These are phyloP conservation scores for Phytopythium oedochilum DNA, from an alignment of 352 stramenopile genomes.

Conservation along the genomic window DNA sequence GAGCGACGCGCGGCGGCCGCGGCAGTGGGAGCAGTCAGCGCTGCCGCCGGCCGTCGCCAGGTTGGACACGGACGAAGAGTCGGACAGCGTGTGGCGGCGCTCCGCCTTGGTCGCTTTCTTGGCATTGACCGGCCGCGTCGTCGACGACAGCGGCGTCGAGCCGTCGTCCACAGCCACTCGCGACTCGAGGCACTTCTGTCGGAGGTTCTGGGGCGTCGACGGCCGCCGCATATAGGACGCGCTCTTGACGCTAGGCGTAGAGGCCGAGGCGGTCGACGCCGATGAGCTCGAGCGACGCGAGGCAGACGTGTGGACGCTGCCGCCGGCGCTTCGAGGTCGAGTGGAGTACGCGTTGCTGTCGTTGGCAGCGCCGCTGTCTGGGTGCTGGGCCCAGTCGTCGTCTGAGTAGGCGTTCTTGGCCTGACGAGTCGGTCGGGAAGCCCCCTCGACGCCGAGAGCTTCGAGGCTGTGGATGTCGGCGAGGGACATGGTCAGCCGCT, in stretches of 20 bases:
- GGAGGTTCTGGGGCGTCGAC: constrained; percentile 52
- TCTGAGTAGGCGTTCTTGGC: neutral
- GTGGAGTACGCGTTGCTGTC: constrained; percentile 6
- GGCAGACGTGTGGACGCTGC: constrained; percentile 31
- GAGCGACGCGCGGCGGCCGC: constrained; percentile 6
- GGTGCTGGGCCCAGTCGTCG: neutral
- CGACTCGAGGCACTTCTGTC: constrained; percentile 67
- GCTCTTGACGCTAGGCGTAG: constrained; percentile 30
- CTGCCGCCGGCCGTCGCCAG: constrained; percentile 3
- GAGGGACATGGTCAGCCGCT: constrained; percentile 28
- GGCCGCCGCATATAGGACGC: constrained; percentile 57
- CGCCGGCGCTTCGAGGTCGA: constrained; percentile 48
- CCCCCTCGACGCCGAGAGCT: constrained; percentile 12
- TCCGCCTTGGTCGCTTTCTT: constrained; percentile 6
- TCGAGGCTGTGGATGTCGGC: constrained; percentile 33
- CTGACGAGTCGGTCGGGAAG: neutral
- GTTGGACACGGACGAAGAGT: constrained; percentile 11
- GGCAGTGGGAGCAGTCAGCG: constrained; percentile 7
- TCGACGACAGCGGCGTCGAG: constrained; percentile 3
- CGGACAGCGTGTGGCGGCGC: constrained; percentile 39
- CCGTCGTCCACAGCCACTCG: constrained; percentile 21
- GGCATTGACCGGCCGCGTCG: constrained; percentile 2
- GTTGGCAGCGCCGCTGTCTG: neutral
- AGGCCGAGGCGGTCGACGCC: constrained; percentile 14
- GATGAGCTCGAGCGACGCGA: constrained; percentile 8